These are phyloP conservation scores for Pleurostoma richardsiae DNA, from an alignment of 2,329 filamentous ascomycete genomes.

Conservation along the genomic window DNA sequence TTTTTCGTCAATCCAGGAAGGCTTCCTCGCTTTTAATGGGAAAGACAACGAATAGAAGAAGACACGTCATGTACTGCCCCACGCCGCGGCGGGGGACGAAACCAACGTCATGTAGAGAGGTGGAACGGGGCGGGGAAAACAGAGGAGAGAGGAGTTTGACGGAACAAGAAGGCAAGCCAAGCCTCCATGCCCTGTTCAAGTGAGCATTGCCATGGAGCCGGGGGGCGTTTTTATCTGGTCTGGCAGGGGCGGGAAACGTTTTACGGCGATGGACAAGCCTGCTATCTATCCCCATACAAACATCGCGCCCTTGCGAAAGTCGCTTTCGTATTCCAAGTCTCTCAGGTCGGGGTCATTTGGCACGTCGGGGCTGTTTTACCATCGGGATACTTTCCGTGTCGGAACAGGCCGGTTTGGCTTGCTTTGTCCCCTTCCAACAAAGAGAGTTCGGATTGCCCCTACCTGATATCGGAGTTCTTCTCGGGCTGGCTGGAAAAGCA, in stretches of 20 bases:
- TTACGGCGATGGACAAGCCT: too few species aligned
- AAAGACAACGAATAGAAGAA: constrained; percentile 6
- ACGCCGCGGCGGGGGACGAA: constrained; percentile 8
- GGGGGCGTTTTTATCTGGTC: background rate
- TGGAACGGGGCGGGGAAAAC: constrained; percentile 6
- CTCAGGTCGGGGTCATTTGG: too few species aligned
- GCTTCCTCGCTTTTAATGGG: constrained; percentile 3
- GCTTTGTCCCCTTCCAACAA: too few species aligned
- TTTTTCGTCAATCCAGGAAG: constrained; percentile 1
- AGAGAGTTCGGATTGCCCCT: too few species aligned
- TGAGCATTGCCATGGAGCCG: background rate
- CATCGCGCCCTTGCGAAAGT: too few species aligned
- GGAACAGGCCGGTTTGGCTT: too few species aligned
- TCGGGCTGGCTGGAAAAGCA: too few species aligned
- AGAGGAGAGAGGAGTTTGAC: constrained; percentile 1
- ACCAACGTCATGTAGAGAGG: constrained; percentile 11
- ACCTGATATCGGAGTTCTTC: too few species aligned
- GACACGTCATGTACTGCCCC: constrained; percentile 9
- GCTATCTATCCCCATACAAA: too few species aligned
- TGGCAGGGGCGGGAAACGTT: background rate
- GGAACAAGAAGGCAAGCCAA: constrained; percentile 7
- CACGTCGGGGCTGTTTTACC: too few species aligned
- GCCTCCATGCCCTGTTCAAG: background rate
- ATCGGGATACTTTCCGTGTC: too few species aligned
- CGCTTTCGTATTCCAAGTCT: too few species aligned